Evolutionary conservation across 768 basidiomycete species (phyloP).

Genomic region (Lactarius deliciosus): DNA sequence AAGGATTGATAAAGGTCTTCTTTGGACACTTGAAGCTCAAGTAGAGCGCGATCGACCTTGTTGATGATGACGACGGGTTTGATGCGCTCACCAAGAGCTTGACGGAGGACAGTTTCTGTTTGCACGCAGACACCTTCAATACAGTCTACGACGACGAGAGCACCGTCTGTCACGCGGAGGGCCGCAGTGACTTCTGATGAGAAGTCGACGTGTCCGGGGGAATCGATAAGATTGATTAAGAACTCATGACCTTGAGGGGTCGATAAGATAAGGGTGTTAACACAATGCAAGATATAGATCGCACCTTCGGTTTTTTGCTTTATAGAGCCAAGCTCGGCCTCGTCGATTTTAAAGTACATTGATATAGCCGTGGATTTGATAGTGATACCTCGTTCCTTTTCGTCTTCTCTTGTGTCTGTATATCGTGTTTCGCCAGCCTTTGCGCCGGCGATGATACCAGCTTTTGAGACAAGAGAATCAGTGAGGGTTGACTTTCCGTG

Average conservation of each 20-base stretch:
- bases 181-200: conserved; percentile 99
- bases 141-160: conserved; percentile 99
- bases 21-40: conserved; percentile 96
- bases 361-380: conserved; percentile 99
- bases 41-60: conserved; percentile 99
- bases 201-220: conserved; percentile 99
- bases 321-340: conserved; percentile 82
- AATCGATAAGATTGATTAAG: conserved; percentile 99
- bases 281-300: conserved; percentile 32
- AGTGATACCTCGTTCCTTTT: conserved; percentile 99
- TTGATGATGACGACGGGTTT: conserved; percentile 99
- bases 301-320: conserved; percentile 92
- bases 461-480: conserved; percentile 98
- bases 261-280: conserved; percentile 20
- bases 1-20: conserved; percentile 98
- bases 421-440: conserved; percentile 97
- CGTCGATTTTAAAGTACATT: conserved; percentile 96
- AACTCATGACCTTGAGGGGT: conserved; percentile 74
- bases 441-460: conserved; percentile 94
- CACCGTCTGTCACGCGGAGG: conserved; percentile 99
- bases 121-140: conserved; percentile 99
- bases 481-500: conserved; percentile 99
- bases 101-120: conserved; percentile 98
- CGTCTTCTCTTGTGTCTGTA: conserved; percentile 95
- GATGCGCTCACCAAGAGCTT: conserved; percentile 96